These are phyloP conservation scores for Cercospora citrullina DNA, from an alignment of 2,329 filamentous ascomycete genomes.

Conservation along the genomic window DNA sequence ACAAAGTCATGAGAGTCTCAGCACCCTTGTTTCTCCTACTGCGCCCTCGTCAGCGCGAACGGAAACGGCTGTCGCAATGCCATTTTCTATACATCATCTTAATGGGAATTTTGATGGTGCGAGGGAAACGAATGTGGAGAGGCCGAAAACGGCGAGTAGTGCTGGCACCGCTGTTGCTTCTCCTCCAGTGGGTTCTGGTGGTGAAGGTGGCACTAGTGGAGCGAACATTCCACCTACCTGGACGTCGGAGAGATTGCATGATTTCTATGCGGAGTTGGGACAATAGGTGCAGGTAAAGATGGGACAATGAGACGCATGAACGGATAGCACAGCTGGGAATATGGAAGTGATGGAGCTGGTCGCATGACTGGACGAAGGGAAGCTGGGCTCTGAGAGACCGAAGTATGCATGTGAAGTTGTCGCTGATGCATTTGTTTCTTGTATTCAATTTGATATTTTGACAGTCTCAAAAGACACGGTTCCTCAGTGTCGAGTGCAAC, in stretches of 20 bases:
- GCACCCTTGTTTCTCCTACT: neutral
- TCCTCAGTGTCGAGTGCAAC: no score
- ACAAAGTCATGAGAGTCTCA: neutral
- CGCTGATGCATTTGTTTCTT: neutral
- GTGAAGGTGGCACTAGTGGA: neutral
- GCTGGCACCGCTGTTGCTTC: neutral
- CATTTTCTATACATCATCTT: neutral
- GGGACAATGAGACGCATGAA: neutral
- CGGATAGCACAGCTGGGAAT: neutral
- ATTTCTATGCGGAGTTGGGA: slow-evolving; percentile 23
- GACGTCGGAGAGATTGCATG: slow-evolving; percentile 8
- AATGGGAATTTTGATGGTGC: neutral
- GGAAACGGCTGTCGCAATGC: neutral
- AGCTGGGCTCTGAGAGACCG: no score
- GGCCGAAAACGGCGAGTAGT: neutral
- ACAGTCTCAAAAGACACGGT: no score
- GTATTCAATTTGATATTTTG: neutral
- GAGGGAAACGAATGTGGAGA: neutral
- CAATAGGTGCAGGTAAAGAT: neutral
- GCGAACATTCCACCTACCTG: neutral
- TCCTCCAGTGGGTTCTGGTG: neutral
- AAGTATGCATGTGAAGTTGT: neutral
- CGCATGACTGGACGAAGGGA: neutral
- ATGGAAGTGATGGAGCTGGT: neutral
- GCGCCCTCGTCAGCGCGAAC: neutral